A percentile compares a stretch with the other conserved stretches of the same genome.
phyloP scores from a whole-genome alignment of 371 early-diverging fungal genomes.

The Actinomortierella ambigua region DNA sequence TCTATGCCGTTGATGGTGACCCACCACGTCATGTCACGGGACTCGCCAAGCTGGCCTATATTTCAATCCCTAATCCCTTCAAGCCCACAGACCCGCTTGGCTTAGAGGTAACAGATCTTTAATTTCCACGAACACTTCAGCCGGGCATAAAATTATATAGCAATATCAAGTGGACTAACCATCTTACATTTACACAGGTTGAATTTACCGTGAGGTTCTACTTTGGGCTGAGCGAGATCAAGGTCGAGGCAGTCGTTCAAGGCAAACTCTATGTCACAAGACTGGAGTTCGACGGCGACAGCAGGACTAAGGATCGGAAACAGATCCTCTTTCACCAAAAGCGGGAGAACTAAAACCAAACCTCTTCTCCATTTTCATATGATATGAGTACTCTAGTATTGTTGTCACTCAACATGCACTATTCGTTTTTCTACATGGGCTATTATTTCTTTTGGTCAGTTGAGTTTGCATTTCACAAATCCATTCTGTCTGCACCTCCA shows the following conservation, averaged over 20 bases:
- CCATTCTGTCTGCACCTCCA: no score
- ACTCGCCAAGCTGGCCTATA: slow-evolving; percentile 3
- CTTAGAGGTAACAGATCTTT: slow-evolving; percentile 2
- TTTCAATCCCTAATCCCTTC: slow-evolving; percentile 14
- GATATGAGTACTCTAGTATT: no score
- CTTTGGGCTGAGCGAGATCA: slow-evolving; percentile 21
- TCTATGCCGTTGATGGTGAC: slow-evolving; percentile 20
- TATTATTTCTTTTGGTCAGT: no score
- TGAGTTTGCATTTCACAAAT: no score
- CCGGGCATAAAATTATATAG: neutral
- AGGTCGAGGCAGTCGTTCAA: slow-evolving; percentile 8
- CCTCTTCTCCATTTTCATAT: no score
- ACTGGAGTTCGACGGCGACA: slow-evolving; percentile 20
- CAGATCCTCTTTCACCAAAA: no score
- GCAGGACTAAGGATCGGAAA: no score
- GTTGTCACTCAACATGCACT: no score
- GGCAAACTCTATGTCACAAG: slow-evolving; percentile 12
- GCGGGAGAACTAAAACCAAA: no score
- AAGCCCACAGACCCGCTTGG: neutral
- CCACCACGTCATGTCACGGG: slow-evolving; percentile 16
- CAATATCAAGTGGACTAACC: neutral
- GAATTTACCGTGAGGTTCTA: slow-evolving; percentile 7
- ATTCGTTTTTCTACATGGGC: no score
- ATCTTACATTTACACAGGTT: slow-evolving; percentile 8
- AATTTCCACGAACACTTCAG: neutral